phyloP scores from a whole-genome alignment of 345 rosid species.

The Angophora floribunda region DNA sequence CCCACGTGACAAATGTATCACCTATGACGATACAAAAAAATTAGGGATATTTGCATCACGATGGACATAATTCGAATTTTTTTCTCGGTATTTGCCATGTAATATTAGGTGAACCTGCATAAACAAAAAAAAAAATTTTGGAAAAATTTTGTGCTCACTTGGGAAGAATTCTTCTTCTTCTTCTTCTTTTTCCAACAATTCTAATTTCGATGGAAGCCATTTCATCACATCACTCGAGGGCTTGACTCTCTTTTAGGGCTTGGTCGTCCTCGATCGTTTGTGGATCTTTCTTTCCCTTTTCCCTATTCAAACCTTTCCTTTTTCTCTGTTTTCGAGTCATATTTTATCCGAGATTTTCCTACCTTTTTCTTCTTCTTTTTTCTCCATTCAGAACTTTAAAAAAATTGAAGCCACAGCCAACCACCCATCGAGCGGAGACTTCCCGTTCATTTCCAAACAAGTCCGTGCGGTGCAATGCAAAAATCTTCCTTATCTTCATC shows the following conservation, averaged over 20 bases:
- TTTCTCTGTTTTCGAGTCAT: background rate
- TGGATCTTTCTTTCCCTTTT: background rate
- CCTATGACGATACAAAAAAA: too few relatives aligned
- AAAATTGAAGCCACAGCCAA: too few relatives aligned
- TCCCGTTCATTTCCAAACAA: background rate
- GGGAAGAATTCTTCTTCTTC: too few relatives aligned
- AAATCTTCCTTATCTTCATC: background rate
- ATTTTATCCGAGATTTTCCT: too few relatives aligned
- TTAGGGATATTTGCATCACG: too few relatives aligned
- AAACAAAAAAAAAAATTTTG: background rate
- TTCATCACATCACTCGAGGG: background rate
- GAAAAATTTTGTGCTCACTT: background rate
- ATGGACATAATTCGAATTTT: too few relatives aligned
- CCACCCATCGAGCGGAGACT: background rate
- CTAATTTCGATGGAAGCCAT: background rate
- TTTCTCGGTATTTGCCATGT: too few relatives aligned
- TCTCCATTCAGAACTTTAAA: background rate
- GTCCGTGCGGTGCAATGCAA: background rate
- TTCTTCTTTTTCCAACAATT: too few relatives aligned
- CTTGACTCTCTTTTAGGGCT: background rate
- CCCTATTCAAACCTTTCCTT: background rate
- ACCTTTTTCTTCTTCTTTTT: background rate
- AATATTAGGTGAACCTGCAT: background rate
- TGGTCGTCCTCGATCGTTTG: background rate
- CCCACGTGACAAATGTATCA: too few relatives aligned